phyloP scores from a whole-genome alignment of 225 moss, liverwort and hornwort species.

The Physcomitrellopsis africana region DNA sequence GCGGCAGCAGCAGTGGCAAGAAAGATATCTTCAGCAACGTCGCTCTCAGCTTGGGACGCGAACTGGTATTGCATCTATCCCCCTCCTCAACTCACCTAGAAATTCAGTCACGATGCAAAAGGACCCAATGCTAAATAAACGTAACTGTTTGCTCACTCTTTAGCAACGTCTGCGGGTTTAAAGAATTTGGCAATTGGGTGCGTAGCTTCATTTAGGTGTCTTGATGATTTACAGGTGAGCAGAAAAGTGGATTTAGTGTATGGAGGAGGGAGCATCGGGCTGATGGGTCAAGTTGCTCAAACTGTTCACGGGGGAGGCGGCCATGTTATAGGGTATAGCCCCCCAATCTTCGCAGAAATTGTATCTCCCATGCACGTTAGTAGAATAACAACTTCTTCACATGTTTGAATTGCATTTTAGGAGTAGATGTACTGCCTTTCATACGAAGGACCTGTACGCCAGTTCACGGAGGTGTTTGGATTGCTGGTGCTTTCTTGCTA shows the following conservation, averaged over 20 bases:
- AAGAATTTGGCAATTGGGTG: no score
- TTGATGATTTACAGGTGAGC: constrained; percentile 51
- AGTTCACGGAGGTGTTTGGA: no score
- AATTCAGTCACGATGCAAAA: no score
- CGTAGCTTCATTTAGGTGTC: not conserved
- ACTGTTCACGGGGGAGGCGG: constrained; percentile 73
- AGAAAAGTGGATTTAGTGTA: constrained; percentile 80
- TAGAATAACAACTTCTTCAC: not conserved
- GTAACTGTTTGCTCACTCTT: not conserved
- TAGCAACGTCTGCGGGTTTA: not conserved
- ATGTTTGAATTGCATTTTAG: no score
- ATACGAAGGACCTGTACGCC: no score
- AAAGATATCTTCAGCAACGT: constrained; percentile 41
- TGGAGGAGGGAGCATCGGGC: constrained; percentile 81
- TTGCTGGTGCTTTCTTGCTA: no score
- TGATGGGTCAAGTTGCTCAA: constrained; percentile 85
- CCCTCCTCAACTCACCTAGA: not conserved
- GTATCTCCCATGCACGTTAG: not conserved
- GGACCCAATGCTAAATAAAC: no score
- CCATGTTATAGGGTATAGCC: constrained; percentile 72
- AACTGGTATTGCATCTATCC: constrained; percentile 24
- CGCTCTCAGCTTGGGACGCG: constrained; percentile 34
- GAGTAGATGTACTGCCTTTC: no score
- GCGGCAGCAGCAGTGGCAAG: constrained; percentile 48
- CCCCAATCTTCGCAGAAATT: not conserved